Evolutionary conservation across 495 filamentous ascomycete genomes (phyloP).

Genomic region (Penicillium alfredii): DNA sequence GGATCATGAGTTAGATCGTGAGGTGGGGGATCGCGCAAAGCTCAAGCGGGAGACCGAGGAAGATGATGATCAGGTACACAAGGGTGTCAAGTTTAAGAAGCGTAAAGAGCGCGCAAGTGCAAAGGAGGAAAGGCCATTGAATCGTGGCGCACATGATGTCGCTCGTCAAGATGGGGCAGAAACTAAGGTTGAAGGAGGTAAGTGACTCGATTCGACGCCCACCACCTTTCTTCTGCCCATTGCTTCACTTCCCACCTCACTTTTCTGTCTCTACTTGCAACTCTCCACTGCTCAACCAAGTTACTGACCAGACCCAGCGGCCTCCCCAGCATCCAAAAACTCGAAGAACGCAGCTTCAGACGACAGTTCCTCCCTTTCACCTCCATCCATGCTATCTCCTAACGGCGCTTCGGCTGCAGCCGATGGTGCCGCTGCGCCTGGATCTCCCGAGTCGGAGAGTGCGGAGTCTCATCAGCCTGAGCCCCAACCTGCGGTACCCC

Average conservation of each 20-base stretch:
- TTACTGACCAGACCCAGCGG: slow-evolving; percentile 22
- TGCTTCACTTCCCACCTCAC: slow-evolving; percentile 10
- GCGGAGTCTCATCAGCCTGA: slow-evolving; percentile 68
- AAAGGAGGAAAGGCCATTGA: slow-evolving; percentile 53
- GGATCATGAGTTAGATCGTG: slow-evolving; percentile 41
- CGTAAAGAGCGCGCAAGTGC: slow-evolving; percentile 44
- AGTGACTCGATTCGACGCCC: slow-evolving; percentile 27
- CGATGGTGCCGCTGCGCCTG: slow-evolving; percentile 36
- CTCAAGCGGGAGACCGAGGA: slow-evolving; percentile 50
- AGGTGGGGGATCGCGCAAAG: slow-evolving; percentile 39
- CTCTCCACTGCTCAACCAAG: slow-evolving; percentile 1
- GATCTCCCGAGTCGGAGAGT: slow-evolving; percentile 51
- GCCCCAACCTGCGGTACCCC: slow-evolving; percentile 67
- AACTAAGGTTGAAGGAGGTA: slow-evolving; percentile 54
- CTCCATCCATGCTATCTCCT: slow-evolving; percentile 47
- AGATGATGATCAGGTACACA: slow-evolving; percentile 47
- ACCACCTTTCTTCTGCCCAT: slow-evolving; percentile 10
- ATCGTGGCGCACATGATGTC: slow-evolving; percentile 58
- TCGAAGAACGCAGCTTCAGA: slow-evolving; percentile 52
- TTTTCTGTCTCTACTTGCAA: slow-evolving; percentile 6
- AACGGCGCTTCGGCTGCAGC: slow-evolving; percentile 47
- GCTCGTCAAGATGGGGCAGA: slow-evolving; percentile 61
- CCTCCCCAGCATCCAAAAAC: slow-evolving; percentile 43
- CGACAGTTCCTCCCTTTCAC: slow-evolving; percentile 53
- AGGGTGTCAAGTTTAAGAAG: slow-evolving; percentile 45